Evolutionary conservation across 371 early-diverging fungal species (phyloP), one percentile per base, ranked within the genome.

Genomic region (Coemansia sp.): DNA sequence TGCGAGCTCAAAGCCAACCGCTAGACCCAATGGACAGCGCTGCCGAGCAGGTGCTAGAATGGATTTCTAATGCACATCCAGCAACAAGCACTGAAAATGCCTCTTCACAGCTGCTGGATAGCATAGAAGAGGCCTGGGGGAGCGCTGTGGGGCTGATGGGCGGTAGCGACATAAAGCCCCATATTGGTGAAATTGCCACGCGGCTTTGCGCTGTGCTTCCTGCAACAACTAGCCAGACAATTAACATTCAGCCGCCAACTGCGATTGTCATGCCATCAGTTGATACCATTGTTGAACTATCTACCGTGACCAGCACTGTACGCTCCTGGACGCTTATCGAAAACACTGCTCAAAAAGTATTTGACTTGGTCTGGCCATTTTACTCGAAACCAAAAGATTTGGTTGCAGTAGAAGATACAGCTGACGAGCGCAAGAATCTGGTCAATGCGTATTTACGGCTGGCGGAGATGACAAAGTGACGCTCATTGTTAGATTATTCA

Each of bases 371-470:
- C 21, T 68, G 68, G 68, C 68, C 66, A 16, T n/a, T 52, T 13
- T 34, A 56, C 45, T 45, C 45, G 16, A 45, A n/a, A 45, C n/a
- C 45, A n/a, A 45, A n/a, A 0, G 45, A 45, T 45, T n/a, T 16
- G 7, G 48, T 1, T 3, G 24, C 22, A 2, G 14, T 53, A 2
- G 34, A 27, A 18, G 63, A 45, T 21, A 18, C 31, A 13, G 8
- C 24, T 18, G 50, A 10, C 24, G 45, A 42, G 21, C 27, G 31
- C 5, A 54, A 29, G 6, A 59, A 63, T 14, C 51, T 74, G 10
- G 67, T 72, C 11, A 34, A 54, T 18, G 75, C 75, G 7, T 74
- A 74, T 34, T 31, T 74, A 26, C 59, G 48, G 18, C 39, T 73
- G 0, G 71, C 66, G 10, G 65, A 69, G 5, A 59, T 13, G 4